These are phyloP conservation scores for Rhodocollybia butyracea DNA, from an alignment of 768 basidiomycete genomes.

Conservation along the genomic window DNA sequence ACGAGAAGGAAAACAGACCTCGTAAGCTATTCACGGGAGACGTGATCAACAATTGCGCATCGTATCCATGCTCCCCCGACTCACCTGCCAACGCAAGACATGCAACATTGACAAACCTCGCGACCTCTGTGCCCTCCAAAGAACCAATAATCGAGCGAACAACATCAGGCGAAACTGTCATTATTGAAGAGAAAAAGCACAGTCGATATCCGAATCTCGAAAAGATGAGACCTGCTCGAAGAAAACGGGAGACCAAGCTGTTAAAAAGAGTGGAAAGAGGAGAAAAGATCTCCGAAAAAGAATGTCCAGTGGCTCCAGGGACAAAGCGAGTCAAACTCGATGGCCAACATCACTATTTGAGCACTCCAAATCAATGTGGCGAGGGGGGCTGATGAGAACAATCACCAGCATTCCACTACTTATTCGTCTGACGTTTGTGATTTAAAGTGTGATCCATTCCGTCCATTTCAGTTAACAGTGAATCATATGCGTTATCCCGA, in stretches of 20 bases:
- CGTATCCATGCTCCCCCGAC: not conserved
- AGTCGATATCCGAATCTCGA: not conserved
- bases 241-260: not conserved
- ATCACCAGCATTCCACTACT: not conserved
- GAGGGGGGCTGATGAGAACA: constrained; percentile 1
- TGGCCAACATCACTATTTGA: not conserved
- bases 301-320: not conserved
- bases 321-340: not conserved
- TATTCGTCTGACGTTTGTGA: no score
- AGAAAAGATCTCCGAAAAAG: not conserved
- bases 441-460: no score
- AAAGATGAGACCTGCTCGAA: constrained; percentile 3
- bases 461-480: no score
- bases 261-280: not conserved
- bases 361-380: not conserved
- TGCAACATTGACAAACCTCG: constrained; percentile 1
- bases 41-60: not conserved
- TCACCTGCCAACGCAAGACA: constrained; percentile 9
- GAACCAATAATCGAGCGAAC: not conserved
- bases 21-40: not conserved
- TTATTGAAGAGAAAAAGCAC: not conserved
- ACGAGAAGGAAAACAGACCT: not conserved
- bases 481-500: no score
- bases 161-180: not conserved
- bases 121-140: constrained; percentile 7